Percentiles rank a stretch among this genome's conserved stretches.
Evolutionary conservation across 2,329 filamentous ascomycete genomes (phyloP).

Genomic region (Cadophora malorum): DNA sequence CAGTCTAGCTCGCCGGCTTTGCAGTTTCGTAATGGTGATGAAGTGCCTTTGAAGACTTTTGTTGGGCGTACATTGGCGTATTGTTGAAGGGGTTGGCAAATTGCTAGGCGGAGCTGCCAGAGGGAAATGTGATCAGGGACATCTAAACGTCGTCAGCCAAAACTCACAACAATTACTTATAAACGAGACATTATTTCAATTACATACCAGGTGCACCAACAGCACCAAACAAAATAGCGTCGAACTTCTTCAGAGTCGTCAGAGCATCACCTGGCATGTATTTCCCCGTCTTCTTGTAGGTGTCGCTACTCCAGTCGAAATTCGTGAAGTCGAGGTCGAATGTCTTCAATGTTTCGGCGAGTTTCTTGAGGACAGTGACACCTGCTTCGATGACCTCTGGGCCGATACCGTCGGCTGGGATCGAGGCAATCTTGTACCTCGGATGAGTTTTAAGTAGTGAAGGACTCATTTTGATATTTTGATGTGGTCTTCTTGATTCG

Average conservation of each 20-base stretch:
- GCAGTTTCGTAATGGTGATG: slow-evolving; percentile 58
- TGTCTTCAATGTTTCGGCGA: slow-evolving; percentile 57
- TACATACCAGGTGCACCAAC: slow-evolving; percentile 60
- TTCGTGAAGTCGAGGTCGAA: slow-evolving; percentile 67
- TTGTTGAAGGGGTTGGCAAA: slow-evolving; percentile 68
- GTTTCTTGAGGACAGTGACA: slow-evolving; percentile 63
- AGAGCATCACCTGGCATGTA: slow-evolving; percentile 66
- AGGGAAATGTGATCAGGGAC: slow-evolving; percentile 72
- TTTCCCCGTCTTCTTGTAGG: slow-evolving; percentile 62
- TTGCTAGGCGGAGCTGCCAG: slow-evolving; percentile 67
- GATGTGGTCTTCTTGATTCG: not conserved
- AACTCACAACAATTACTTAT: too few relatives aligned
- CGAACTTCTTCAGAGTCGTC: slow-evolving; percentile 58
- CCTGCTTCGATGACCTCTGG: slow-evolving; percentile 66
- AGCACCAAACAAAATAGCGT: slow-evolving; percentile 66
- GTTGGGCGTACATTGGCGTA: slow-evolving; percentile 72
- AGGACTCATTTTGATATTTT: slow-evolving; percentile 24
- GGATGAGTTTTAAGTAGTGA: not conserved
- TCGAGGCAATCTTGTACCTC: slow-evolving; percentile 60
- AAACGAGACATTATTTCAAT: too few relatives aligned
- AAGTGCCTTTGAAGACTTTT: slow-evolving; percentile 61
- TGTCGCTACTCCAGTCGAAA: slow-evolving; percentile 65
- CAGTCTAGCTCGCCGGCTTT: slow-evolving; percentile 61
- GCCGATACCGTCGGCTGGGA: slow-evolving; percentile 69
- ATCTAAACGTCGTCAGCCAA: too few relatives aligned